Evolutionary conservation across 495 filamentous ascomycete species (phyloP), one percentile per base, ranked within the genome.

Genomic region (Hypoxylon fragiforme): DNA sequence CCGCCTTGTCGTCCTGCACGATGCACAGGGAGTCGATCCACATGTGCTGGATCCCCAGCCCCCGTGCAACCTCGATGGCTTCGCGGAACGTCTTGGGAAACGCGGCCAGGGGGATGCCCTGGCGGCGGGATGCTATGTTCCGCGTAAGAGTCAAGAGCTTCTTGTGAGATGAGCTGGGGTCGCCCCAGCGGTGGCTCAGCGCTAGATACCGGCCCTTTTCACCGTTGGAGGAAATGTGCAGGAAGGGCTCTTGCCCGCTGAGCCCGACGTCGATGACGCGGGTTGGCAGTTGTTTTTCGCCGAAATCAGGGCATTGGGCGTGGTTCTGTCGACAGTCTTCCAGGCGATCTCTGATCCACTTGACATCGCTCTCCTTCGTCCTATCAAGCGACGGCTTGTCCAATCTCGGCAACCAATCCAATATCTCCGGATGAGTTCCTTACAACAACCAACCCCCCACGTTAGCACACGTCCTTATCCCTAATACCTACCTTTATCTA

Each of bases 21-120:
- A 50, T 50, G 28, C 47, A 50, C 6, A 50, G 21, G 8, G 49
- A 44, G 22, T 52, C 49, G 14, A 52, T 52, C 49, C 49, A 52
- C 0, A 52, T 8, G 32, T 44, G 44, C 15, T 31, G 31, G 13
- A 44, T 31, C 5, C 22, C 40, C 3, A 44, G 9, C 8, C 31
- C 32, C 2, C 40, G 30, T 3, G 31, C 20, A 3, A 52, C 32
- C 20, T 43, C 38, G 7, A 44, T 44, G 7, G 39, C 38, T 19
- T 52, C 48, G 3, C 40, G 48, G 12, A 52, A 52, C 0, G 48
- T 52, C 19, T 26, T 26, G 1, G 39, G 21, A 6, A 42, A 28
- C 3, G 24, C 11, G 13, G 18, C 3, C 12, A 42, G 39, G 2
- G 39, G 39, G 12, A 42, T 42, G 3, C 39, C 39, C 13, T 28